Conservation (phyloP, 257 asterid species). For the Plectranthus barbatus region DNA sequence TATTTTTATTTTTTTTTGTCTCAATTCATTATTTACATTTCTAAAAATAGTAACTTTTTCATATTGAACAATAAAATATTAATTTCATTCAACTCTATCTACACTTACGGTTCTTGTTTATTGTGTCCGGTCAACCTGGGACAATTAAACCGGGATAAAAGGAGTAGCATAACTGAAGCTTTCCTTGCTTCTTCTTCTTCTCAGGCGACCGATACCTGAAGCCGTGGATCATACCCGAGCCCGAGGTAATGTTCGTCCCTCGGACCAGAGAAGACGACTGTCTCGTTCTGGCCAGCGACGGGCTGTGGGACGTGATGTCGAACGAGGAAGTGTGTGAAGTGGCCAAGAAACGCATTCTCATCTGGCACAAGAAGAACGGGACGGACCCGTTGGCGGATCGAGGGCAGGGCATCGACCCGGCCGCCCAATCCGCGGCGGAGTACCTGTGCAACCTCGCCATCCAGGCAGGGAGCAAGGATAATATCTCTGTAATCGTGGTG, state of each 20-base stretch:
- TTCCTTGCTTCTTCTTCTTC: too few relatives aligned
- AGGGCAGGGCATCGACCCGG: constrained; percentile 68
- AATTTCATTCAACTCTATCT: too few relatives aligned
- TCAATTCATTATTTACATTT: too few relatives aligned
- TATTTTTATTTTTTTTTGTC: too few relatives aligned
- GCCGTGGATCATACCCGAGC: constrained; percentile 19
- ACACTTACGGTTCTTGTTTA: too few relatives aligned
- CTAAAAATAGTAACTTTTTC: too few relatives aligned
- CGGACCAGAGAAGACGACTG: constrained; percentile 78
- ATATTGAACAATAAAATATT: too few relatives aligned
- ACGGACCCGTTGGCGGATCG: constrained; percentile 26
- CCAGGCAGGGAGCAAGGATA: constrained; percentile 77
- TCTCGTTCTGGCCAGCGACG: constrained; percentile 16
- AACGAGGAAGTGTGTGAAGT: constrained; percentile 26
- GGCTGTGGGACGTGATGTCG: too few relatives aligned
- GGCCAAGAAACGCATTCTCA: constrained; percentile 54
- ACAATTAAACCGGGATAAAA: too few relatives aligned
- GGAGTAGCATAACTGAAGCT: too few relatives aligned
- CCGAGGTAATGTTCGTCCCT: constrained; percentile 66
- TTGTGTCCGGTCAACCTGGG: too few relatives aligned
- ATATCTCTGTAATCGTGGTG: constrained; percentile 65
- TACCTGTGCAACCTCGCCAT: constrained; percentile 64
- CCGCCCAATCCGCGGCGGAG: constrained; percentile 84
- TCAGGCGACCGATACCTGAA: constrained; percentile 84
- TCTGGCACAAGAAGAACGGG: constrained; percentile 66